These are phyloP conservation scores for Fusarium illudens DNA, from an alignment of 2,329 filamentous ascomycete genomes.

Conservation along the genomic window DNA sequence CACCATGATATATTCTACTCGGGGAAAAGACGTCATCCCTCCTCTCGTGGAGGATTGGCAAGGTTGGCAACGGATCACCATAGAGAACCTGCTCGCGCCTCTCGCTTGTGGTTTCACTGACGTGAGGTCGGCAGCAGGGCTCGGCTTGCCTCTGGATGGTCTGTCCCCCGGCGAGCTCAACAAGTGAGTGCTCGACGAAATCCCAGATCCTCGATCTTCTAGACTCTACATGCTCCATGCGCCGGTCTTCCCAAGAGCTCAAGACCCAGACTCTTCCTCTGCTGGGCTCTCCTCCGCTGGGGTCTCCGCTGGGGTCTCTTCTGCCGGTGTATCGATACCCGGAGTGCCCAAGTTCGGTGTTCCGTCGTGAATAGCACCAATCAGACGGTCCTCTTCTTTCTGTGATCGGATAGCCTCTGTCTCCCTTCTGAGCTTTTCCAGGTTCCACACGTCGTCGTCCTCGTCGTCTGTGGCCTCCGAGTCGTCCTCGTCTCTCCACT, in stretches of 20 bases:
- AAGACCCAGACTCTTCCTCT: slow-evolving; percentile 39
- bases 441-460: slow-evolving; percentile 76
- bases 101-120: slow-evolving; percentile 31
- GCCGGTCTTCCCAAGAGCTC: slow-evolving; percentile 21
- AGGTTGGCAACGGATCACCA: slow-evolving; percentile 41
- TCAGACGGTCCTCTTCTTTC: slow-evolving; percentile 80
- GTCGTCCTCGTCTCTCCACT: slow-evolving; percentile 79
- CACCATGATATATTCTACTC: slow-evolving; percentile 42
- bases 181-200: slow-evolving; percentile 35
- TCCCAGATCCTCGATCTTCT: slow-evolving; percentile 37
- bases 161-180: slow-evolving; percentile 37
- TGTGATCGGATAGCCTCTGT: slow-evolving; percentile 78
- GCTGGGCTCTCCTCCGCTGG: slow-evolving; percentile 30
- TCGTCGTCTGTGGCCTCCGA: slow-evolving; percentile 69
- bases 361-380: slow-evolving; percentile 44
- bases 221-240: slow-evolving; percentile 33
- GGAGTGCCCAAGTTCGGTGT: slow-evolving; percentile 18
- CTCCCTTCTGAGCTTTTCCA: slow-evolving; percentile 83
- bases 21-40: slow-evolving; percentile 39
- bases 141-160: slow-evolving; percentile 45
- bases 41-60: slow-evolving; percentile 36
- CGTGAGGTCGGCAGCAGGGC: slow-evolving; percentile 40
- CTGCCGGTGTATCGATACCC: slow-evolving; percentile 24
- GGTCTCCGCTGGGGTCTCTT: slow-evolving; percentile 24
- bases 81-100: slow-evolving; percentile 40